Evolutionary conservation across 1,284 basidiomycete species (phyloP).

Genomic region (Vanrija sp.): DNA sequence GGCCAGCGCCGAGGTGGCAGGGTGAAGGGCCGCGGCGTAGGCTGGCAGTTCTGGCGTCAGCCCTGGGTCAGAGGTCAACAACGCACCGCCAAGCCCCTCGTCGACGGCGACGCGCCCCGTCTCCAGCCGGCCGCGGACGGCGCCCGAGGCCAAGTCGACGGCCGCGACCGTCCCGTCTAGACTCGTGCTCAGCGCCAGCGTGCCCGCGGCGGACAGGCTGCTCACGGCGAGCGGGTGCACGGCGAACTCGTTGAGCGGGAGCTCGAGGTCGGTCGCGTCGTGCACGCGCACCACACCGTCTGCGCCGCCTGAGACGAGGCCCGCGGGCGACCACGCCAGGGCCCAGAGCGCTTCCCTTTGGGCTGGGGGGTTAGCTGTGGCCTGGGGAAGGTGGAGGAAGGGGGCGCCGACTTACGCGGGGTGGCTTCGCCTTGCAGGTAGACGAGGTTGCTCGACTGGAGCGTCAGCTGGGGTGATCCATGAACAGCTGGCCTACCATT

Average conservation of each 20-base stretch:
- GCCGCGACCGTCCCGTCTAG: constrained; percentile 72
- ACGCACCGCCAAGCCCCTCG: constrained; percentile 64
- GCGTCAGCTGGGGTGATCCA: background rate
- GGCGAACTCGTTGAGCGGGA: constrained; percentile 60
- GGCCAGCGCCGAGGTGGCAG: constrained; percentile 66
- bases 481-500: too few species aligned
- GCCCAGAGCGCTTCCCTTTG: constrained; percentile 41
- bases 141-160: constrained; percentile 62
- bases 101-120: constrained; percentile 60
- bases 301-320: constrained; percentile 34
- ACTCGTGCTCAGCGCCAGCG: constrained; percentile 65
- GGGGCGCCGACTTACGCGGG: background rate
- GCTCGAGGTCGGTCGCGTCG: constrained; percentile 54
- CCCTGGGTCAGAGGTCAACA: background rate
- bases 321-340: constrained; percentile 28
- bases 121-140: constrained; percentile 61
- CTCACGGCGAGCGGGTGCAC: constrained; percentile 71
- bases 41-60: constrained; percentile 52
- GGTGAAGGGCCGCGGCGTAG: constrained; percentile 75
- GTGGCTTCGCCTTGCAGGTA: too few species aligned
- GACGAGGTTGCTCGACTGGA: background rate
- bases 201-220: constrained; percentile 66
- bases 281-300: constrained; percentile 42
- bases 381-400: background rate
- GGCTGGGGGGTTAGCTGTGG: constrained; percentile 12